Evolutionary conservation across 2,329 filamentous ascomycete species (phyloP), one percentile per base, ranked within the genome.

Genomic region (Beauveria pseudobassiana): DNA sequence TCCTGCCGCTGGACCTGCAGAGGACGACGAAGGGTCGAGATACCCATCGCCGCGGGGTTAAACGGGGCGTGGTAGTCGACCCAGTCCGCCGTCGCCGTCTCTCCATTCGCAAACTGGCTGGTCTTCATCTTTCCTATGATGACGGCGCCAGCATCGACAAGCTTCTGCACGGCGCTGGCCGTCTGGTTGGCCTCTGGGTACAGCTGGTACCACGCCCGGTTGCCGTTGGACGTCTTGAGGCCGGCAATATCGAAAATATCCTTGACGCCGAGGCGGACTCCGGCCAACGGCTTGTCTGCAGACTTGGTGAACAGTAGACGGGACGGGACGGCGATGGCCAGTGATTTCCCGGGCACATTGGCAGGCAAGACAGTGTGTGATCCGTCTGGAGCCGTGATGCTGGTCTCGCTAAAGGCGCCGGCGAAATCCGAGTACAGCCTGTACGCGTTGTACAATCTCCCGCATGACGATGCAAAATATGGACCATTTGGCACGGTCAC

Each of bases 241-340:
- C 84, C 85, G n/a, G 51, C 57, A 30, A 88, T 68, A 62, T 86
- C 77, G 64, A 77, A 82, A 54, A 85, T 82, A 64, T 87, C 85
- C 66, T 87, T 87, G 61, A 87, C 74, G 0, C 77, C 83, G 1
- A 87, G 67, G 9, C 85, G 76, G 8, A 82, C 75, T 12, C 84
- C 83, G 7, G 82, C 80, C 0, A 87, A 72, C 1, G 83, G 83
- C 65, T 82, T 78, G 22, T 76, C 72, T 0, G 67, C 65, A 0
- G 79, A 81, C 50, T 73, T 76, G 3, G 74, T 76, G 68, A 75
- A 82, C 70, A 86, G 85, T 0, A 87, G 72, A 5, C 84, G 77
- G 4, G 83, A 86, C 1, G 83, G 83, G 0, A 87, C 83, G 65
- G 38, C 75, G 8, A 78, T 65, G 24, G 66, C 63, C 2, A 67